Evolutionary conservation across 495 filamentous ascomycete genomes (phyloP), one percentile per base, ranked within the genome.

Genomic region (Xylaria bambusicola): DNA sequence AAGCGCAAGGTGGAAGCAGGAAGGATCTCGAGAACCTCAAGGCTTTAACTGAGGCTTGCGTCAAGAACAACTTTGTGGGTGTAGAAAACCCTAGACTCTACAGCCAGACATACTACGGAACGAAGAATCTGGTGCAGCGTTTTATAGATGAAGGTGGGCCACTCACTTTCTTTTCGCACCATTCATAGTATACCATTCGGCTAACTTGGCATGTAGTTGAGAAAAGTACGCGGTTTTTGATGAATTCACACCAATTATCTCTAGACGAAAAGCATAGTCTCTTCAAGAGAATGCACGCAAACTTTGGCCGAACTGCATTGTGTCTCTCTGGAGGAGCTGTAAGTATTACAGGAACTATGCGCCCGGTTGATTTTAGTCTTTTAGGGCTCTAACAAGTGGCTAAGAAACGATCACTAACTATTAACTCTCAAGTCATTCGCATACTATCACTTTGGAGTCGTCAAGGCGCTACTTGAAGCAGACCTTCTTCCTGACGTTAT

Each of bases 1-100:
- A 81, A 47, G 48, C 56, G 17, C 69, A 63, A 5, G 62, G 41
- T 36, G 65, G 54, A 68, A 69, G 54, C 75, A 80, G 47, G n/a
- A 74, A 80, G 48, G 78, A 84, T 0, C 74, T 88, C 6, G 88
- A 93, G 56, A 90, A 92, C 33, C 76, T 98, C 46, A 85, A 85
- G 45, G 79, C 76, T 7, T 71, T 98, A 47, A 75, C 94, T 29
- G 92, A 97, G 75, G 88, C 88, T 15, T 97, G 93, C 65, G 88
- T 98, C 59, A 98, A 97, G 82, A 95, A 90, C 71, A 98, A 98
- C 68, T 98, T 97, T 73, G 90, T 88, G 9, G 94, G 94, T 0
- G 86, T 94, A n/a, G 94, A 98, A 74, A 97, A 96, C 62, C 86
- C 94, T 20, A 80, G 91, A 38, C 79, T 98, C 12, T 98, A 98